These are phyloP conservation scores for Taphrina confusa DNA, from an alignment of 1,139 yeast genomes.

Conservation along the genomic window DNA sequence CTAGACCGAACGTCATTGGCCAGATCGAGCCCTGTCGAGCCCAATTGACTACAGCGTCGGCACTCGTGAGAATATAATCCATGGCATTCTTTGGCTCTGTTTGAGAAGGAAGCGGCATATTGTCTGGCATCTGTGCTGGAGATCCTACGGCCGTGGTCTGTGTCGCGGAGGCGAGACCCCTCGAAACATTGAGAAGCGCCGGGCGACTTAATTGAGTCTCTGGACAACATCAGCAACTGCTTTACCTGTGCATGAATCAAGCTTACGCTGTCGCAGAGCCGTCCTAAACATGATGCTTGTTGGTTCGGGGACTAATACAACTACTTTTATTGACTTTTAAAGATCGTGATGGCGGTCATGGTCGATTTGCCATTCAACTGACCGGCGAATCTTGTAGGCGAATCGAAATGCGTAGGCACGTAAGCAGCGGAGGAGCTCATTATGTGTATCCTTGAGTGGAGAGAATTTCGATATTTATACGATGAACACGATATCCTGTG, in stretches of 20 bases:
- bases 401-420: conserved; percentile 15
- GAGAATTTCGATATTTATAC: not conserved
- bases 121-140: conserved; percentile 29
- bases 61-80: conserved; percentile 81
- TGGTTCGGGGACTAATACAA: too few relatives aligned
- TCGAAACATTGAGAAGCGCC: conserved; percentile 20
- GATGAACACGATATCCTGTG: not conserved
- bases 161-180: conserved; percentile 31
- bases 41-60: conserved; percentile 86
- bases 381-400: conserved; percentile 7
- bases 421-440: conserved; percentile 19
- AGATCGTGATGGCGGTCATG: too few relatives aligned
- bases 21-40: conserved; percentile 89
- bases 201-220: conserved; percentile 19
- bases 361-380: not conserved
- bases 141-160: conserved; percentile 27
- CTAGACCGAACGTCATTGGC: conserved; percentile 77
- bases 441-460: not conserved
- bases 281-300: conserved; percentile 7
- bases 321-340: too few relatives aligned
- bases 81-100: conserved; percentile 59
- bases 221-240: not conserved
- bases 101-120: conserved; percentile 54
- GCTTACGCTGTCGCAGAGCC: conserved; percentile 19
- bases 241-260: not conserved